These are phyloP conservation scores for Ceratobasidium sp. DNA, from an alignment of 1,284 basidiomycete species.

Conservation along the genomic window DNA sequence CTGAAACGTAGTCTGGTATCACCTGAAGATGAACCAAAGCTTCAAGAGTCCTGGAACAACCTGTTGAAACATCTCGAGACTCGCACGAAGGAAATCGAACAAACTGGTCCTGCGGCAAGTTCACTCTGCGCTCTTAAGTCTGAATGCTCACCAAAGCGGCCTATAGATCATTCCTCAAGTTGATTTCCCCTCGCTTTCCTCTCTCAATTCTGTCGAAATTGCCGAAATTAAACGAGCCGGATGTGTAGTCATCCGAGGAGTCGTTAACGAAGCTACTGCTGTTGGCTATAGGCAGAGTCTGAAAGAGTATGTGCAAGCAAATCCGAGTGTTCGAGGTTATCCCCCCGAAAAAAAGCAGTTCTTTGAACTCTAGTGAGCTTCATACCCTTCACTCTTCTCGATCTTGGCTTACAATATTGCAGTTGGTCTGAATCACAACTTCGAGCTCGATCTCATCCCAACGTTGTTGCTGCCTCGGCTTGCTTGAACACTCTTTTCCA, in stretches of 20 bases:
- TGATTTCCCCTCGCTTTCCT: slow-evolving; percentile 66
- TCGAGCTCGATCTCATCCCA: slow-evolving; percentile 79
- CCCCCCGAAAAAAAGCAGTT: slow-evolving; percentile 70
- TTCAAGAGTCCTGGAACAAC: slow-evolving; percentile 35
- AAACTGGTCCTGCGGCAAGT: slow-evolving; percentile 30
- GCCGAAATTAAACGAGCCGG: slow-evolving; percentile 68
- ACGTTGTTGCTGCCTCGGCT: slow-evolving; percentile 69
- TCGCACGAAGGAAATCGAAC: slow-evolving; percentile 33
- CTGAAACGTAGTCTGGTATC: slow-evolving; percentile 30
- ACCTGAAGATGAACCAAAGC: slow-evolving; percentile 23
- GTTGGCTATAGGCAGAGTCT: slow-evolving; percentile 68
- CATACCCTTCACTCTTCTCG: background rate
- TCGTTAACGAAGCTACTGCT: slow-evolving; percentile 70
- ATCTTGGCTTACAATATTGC: background rate
- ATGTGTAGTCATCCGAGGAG: slow-evolving; percentile 70
- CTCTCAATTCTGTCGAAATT: slow-evolving; percentile 62
- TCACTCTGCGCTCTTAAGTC: background rate
- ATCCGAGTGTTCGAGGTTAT: slow-evolving; percentile 66
- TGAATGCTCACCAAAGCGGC: slow-evolving; percentile 46
- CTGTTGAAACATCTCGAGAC: slow-evolving; percentile 21
- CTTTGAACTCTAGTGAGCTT: slow-evolving; percentile 73
- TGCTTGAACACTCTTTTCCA: slow-evolving; percentile 78
- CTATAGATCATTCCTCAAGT: slow-evolving; percentile 70
- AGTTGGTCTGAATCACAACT: slow-evolving; percentile 80
- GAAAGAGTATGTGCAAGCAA: slow-evolving; percentile 67